These are phyloP conservation scores for Candida gorgasii DNA, from an alignment of 805 yeast genomes.

Conservation along the genomic window DNA sequence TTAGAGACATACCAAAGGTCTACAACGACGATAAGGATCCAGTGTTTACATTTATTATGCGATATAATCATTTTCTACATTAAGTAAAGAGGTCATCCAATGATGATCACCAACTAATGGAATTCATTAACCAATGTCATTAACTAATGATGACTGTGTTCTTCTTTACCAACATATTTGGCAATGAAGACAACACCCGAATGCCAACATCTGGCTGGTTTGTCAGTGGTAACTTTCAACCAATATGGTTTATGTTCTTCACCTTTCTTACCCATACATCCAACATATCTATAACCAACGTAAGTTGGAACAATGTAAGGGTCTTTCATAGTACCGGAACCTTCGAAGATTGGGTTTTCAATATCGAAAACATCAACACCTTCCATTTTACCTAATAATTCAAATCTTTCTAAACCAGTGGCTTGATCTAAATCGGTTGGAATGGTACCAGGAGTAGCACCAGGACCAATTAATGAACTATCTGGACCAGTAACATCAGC, in stretches of 20 bases:
- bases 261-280: conserved; percentile 90
- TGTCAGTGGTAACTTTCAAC: conserved; percentile 81
- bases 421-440: conserved; percentile 96
- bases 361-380: conserved; percentile 94
- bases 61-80: conserved; percentile 3
- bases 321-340: conserved; percentile 86
- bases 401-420: conserved; percentile 97
- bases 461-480: conserved; percentile 81
- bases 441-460: conserved; percentile 81
- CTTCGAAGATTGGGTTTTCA: conserved; percentile 82
- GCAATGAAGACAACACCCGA: conserved; percentile 94
- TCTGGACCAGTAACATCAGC: conserved; percentile 76
- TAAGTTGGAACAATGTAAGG: conserved; percentile 90
- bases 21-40: too few species aligned
- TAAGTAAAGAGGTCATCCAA: conserved; percentile 1
- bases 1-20: too few species aligned
- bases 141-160: conserved; percentile 54
- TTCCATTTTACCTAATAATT: conserved; percentile 88
- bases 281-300: conserved; percentile 91
- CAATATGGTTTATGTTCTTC: conserved; percentile 90
- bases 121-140: too few species aligned
- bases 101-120: too few species aligned
- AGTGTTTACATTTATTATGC: conserved; percentile 10
- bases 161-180: conserved; percentile 83
- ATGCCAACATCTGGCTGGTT: conserved; percentile 97